Evolutionary conservation across 2,329 filamentous ascomycete species (phyloP).

Genomic region (Neocatenulostroma microsporum): DNA sequence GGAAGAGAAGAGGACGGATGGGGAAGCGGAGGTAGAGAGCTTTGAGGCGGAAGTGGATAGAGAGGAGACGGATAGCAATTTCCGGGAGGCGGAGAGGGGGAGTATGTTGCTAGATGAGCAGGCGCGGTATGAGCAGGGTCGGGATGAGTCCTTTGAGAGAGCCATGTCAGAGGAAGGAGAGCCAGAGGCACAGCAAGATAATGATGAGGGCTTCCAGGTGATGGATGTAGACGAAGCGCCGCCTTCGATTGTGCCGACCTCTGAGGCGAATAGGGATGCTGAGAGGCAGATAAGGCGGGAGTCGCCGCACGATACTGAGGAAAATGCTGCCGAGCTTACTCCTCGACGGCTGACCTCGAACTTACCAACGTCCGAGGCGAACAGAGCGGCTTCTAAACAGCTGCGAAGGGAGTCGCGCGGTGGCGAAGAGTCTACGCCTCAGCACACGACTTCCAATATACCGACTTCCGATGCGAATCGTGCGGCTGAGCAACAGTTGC

Average conservation of each 20-base stretch:
- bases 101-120: neutral
- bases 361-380: slow-evolving; percentile 18
- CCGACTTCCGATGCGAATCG: slow-evolving; percentile 19
- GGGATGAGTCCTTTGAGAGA: neutral
- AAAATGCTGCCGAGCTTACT: neutral
- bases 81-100: no score
- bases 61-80: no score
- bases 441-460: slow-evolving; percentile 4
- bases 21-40: neutral
- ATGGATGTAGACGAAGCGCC: no score
- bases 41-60: neutral
- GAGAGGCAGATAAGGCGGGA: slow-evolving; percentile 12
- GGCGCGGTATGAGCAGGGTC: neutral
- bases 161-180: neutral
- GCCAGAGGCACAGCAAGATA: neutral
- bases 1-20: neutral
- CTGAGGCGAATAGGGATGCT: slow-evolving; percentile 7
- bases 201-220: no score
- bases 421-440: neutral
- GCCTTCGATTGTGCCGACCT: slow-evolving; percentile 3
- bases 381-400: slow-evolving; percentile 18
- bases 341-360: neutral
- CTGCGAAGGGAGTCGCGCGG: slow-evolving; percentile 11
- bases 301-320: neutral
- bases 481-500: slow-evolving; percentile 17